Conservation (phyloP, 2,329 filamentous ascomycete species). For the Penicillium concentricum region DNA sequence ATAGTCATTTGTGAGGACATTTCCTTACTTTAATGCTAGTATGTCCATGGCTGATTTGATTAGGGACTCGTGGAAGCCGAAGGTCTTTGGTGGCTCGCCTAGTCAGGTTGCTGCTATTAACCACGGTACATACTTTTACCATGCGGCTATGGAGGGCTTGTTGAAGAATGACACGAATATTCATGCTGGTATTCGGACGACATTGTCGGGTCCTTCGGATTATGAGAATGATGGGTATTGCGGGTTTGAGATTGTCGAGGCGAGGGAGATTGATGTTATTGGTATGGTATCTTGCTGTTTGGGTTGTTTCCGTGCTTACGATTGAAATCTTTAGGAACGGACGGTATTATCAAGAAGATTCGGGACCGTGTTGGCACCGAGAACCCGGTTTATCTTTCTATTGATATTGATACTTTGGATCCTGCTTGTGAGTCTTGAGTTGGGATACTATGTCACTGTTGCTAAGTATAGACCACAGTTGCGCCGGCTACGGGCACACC, state of each 20-base stretch:
- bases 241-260: slow-evolving; percentile 80
- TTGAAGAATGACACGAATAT: slow-evolving; percentile 81
- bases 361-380: slow-evolving; percentile 69
- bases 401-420: slow-evolving; percentile 52
- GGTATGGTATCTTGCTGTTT: slow-evolving; percentile 29
- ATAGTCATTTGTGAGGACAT: slow-evolving; percentile 54
- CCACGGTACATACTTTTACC: slow-evolving; percentile 87
- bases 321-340: background rate
- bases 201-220: slow-evolving; percentile 72
- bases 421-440: background rate
- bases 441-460: background rate
- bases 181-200: slow-evolving; percentile 83
- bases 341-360: slow-evolving; percentile 65
- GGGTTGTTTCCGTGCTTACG: background rate
- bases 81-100: slow-evolving; percentile 81
- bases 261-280: slow-evolving; percentile 67
- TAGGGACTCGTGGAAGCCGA: slow-evolving; percentile 54
- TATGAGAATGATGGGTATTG: slow-evolving; percentile 85
- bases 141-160: slow-evolving; percentile 74
- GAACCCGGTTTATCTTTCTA: slow-evolving; percentile 75
- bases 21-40: too few relatives aligned
- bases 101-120: slow-evolving; percentile 76
- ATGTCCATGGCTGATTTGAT: background rate
- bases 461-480: slow-evolving; percentile 21
- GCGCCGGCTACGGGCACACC: slow-evolving; percentile 57